These are phyloP conservation scores for Aspergillus sparsus DNA, from an alignment of 495 filamentous ascomycete genomes.

Conservation along the genomic window DNA sequence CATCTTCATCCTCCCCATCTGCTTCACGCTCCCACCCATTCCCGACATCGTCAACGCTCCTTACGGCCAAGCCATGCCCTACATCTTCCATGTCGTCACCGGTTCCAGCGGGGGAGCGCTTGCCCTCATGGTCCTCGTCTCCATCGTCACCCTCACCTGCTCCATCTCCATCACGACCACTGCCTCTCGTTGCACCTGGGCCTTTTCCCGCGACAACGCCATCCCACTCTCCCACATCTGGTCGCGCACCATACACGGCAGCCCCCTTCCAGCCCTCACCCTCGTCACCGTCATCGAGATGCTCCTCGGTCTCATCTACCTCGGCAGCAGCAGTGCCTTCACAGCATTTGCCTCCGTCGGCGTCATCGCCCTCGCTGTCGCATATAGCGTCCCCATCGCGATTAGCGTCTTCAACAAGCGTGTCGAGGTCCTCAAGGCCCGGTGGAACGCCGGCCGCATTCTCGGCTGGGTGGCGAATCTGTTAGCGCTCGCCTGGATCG, in stretches of 20 bases:
- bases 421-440: conserved; percentile 51
- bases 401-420: conserved; percentile 52
- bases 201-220: conserved; percentile 59
- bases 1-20: conserved; percentile 41
- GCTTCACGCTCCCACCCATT: conserved; percentile 47
- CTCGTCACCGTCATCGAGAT: conserved; percentile 45
- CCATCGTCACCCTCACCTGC: conserved; percentile 65
- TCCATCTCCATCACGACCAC: conserved; percentile 63
- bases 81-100: conserved; percentile 51
- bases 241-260: conserved; percentile 31
- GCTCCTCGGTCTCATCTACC: conserved; percentile 59
- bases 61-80: conserved; percentile 46
- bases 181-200: conserved; percentile 60
- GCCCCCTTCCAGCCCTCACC: conserved; percentile 40
- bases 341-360: conserved; percentile 65
- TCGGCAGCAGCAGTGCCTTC: conserved; percentile 60
- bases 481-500: conserved; percentile 59
- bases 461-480: conserved; percentile 58
- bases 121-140: conserved; percentile 50
- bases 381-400: conserved; percentile 59
- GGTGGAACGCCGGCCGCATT: conserved; percentile 55
- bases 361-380: conserved; percentile 58
- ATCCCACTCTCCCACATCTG: conserved; percentile 37
- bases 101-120: conserved; percentile 51
- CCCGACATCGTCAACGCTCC: conserved; percentile 44